Percentiles rank a stretch among this genome's conserved stretches.
These are phyloP conservation scores for Paecilomyces formosus DNA, from an alignment of 2,329 filamentous ascomycete species.

Conservation along the genomic window DNA sequence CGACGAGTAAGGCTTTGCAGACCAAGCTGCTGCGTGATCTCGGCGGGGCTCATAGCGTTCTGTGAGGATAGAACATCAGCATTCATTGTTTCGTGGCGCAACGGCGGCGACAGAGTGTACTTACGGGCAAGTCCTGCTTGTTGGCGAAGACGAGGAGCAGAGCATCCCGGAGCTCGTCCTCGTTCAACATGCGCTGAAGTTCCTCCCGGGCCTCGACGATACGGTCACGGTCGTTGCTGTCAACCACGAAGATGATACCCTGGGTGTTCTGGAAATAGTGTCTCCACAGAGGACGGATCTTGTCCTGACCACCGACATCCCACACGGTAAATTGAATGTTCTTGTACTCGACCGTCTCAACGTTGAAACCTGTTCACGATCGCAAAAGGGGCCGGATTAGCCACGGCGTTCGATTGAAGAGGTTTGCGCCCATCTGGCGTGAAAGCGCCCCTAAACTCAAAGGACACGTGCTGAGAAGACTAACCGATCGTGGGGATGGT, in stretches of 20 bases:
- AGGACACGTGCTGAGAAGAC: slow-evolving; percentile 20
- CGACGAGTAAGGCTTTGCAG: slow-evolving; percentile 98
- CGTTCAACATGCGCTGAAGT: slow-evolving; percentile 96
- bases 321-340: slow-evolving; percentile 99
- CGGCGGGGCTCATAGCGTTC: slow-evolving; percentile 99
- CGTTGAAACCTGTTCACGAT: slow-evolving; percentile 76
- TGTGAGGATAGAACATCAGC: slow-evolving; percentile 37
- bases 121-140: slow-evolving; percentile 98
- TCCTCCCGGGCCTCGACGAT: slow-evolving; percentile 95
- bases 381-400: slow-evolving; percentile 3
- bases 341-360: slow-evolving; percentile 99
- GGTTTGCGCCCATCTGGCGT: neutral
- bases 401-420: neutral
- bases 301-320: slow-evolving; percentile 99
- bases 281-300: slow-evolving; percentile 98
- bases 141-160: slow-evolving; percentile 97
- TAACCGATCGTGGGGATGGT: slow-evolving; percentile 97
- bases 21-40: slow-evolving; percentile 99
- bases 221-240: slow-evolving; percentile 97
- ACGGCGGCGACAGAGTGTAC: slow-evolving; percentile 23
- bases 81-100: slow-evolving; percentile 8
- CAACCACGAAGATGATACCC: slow-evolving; percentile 99
- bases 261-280: slow-evolving; percentile 99
- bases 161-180: slow-evolving; percentile 96
- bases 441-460: neutral